A percentile compares a stretch with the other conserved stretches of the same genome.
Conservation (phyloP, 257 asterid genomes). For the Solanum dulcamara region DNA sequence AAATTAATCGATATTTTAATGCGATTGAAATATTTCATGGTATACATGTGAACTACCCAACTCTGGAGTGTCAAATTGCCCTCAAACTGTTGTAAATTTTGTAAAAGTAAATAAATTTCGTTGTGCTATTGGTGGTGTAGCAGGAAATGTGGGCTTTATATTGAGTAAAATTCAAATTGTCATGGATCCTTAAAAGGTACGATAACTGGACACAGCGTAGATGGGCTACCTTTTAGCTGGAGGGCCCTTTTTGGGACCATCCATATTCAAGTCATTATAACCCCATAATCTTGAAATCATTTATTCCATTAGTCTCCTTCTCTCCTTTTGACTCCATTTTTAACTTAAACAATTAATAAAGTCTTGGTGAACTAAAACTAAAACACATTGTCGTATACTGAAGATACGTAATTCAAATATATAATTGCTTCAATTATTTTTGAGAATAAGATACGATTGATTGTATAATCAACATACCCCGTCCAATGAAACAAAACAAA, state of each 20-base stretch:
- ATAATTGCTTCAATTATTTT: not conserved
- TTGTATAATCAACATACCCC: not conserved
- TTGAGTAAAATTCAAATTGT: not conserved
- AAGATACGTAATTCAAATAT: too few relatives aligned
- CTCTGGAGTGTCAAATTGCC: not conserved
- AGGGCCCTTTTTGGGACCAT: constrained; percentile 1
- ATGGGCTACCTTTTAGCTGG: not conserved
- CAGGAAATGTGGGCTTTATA: not conserved
- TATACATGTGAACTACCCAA: not conserved
- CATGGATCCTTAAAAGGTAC: not conserved
- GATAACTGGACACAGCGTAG: not conserved
- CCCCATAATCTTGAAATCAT: not conserved
- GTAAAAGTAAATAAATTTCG: not conserved
- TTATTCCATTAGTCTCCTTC: not conserved
- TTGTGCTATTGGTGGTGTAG: not conserved
- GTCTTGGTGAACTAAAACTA: too few relatives aligned
- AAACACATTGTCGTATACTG: too few relatives aligned
- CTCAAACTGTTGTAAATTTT: not conserved
- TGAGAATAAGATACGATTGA: not conserved
- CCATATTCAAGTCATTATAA: not conserved
- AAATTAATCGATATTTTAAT: not conserved
- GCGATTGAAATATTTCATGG: not conserved
- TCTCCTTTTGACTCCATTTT: not conserved
- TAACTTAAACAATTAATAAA: not conserved
- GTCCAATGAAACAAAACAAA: not conserved